Evolutionary conservation across 225 moss, liverwort and hornwort genomes (phyloP).

Genomic region (Physcomitrellopsis africana): DNA sequence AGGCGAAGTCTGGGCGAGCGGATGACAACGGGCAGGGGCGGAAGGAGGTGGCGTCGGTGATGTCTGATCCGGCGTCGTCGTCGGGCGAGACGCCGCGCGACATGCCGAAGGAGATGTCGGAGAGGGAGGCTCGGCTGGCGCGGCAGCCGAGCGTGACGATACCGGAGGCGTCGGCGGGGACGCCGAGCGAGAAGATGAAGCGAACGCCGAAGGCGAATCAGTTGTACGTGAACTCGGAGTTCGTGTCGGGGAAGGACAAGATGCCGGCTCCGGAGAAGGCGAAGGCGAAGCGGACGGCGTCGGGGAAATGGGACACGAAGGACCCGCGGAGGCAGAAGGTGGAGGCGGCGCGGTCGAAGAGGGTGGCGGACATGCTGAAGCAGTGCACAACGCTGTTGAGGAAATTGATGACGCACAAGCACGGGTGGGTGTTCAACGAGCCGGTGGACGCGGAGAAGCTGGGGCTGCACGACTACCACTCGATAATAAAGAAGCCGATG

Average conservation of each 20-base stretch:
- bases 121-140: conserved; percentile 76
- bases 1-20: conserved; percentile 59
- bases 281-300: conserved; percentile 67
- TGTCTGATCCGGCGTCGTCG: conserved; percentile 64
- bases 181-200: conserved; percentile 88
- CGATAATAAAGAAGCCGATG: conserved; percentile 62
- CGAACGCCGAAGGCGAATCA: conserved; percentile 94
- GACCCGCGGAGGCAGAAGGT: conserved; percentile 86
- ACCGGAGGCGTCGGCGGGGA: conserved; percentile 71
- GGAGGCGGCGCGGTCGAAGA: conserved; percentile 68
- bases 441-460: conserved; percentile 47
- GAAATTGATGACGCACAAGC: conserved; percentile 51
- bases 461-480: conserved; percentile 43
- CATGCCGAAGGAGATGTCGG: conserved; percentile 58
- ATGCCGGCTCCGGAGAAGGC: conserved; percentile 98
- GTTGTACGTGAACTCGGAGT: conserved; percentile 88
- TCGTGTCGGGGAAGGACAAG: conserved; percentile 94
- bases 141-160: conserved; percentile 84
- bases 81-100: conserved; percentile 70
- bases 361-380: conserved; percentile 46
- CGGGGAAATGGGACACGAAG: conserved; percentile 63
- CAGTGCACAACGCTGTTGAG: conserved; percentile 42
- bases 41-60: conserved; percentile 69
- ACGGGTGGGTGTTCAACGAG: conserved; percentile 65
- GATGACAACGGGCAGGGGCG: conserved; percentile 73